These are phyloP conservation scores for Lepidium didymum DNA, from an alignment of 345 rosid genomes.

Conservation along the genomic window DNA sequence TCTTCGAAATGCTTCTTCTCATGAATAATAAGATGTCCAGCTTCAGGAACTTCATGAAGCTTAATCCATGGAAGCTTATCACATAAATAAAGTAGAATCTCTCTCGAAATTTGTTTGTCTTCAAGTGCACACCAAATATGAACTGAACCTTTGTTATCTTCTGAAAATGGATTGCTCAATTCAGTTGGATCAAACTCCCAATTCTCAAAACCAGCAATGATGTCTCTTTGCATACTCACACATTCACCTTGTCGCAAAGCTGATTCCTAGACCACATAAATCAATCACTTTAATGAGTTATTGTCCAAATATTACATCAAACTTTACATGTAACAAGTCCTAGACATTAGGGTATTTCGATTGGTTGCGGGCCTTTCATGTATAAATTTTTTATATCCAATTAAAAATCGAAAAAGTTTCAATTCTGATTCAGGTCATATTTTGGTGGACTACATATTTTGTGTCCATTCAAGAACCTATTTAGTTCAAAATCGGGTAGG, in stretches of 20 bases:
- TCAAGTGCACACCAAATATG: slow-evolving; percentile 71
- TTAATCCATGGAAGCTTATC: slow-evolving; percentile 65
- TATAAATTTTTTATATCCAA: too few species aligned
- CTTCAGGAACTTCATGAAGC: slow-evolving; percentile 54
- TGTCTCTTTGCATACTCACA: slow-evolving; percentile 52
- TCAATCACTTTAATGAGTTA: background rate
- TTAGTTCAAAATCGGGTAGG: too few species aligned
- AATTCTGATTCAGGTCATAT: too few species aligned
- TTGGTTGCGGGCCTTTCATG: too few species aligned
- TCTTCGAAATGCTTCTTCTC: slow-evolving; percentile 27
- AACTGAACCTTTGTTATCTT: slow-evolving; percentile 34
- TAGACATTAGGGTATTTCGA: too few species aligned
- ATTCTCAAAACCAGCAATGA: slow-evolving; percentile 37
- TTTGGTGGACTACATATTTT: too few species aligned
- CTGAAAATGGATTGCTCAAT: slow-evolving; percentile 42
- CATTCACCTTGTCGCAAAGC: slow-evolving; percentile 52
- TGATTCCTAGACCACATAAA: slow-evolving; percentile 31
- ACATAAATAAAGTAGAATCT: slow-evolving; percentile 37
- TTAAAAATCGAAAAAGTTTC: too few species aligned
- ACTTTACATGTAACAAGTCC: background rate
- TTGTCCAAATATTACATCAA: background rate
- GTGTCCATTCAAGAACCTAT: too few species aligned
- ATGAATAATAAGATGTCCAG: slow-evolving; percentile 53
- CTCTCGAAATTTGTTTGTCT: slow-evolving; percentile 48
- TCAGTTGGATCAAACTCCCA: slow-evolving; percentile 74